Percentiles rank a stretch among this genome's conserved stretches.
phyloP scores from a whole-genome alignment of 805 yeast species.

The Starmerella bombicola region DNA sequence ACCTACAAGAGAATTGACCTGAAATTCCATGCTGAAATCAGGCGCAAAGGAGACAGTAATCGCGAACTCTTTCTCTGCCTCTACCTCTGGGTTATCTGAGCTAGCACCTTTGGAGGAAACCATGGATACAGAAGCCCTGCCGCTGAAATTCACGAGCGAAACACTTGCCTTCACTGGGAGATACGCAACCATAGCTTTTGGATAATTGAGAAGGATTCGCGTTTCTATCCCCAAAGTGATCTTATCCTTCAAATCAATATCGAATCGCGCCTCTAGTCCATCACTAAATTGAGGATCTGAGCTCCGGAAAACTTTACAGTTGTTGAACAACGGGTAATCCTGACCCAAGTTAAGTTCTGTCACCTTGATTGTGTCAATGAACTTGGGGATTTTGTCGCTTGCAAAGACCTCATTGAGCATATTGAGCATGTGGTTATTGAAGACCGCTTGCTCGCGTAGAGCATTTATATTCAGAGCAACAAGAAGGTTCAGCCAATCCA shows the following conservation, averaged over 20 bases:
- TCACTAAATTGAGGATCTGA: slow-evolving; percentile 20
- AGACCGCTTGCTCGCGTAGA: slow-evolving; percentile 75
- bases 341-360: slow-evolving; percentile 88
- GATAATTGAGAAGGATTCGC: slow-evolving; percentile 58
- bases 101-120: slow-evolving; percentile 16
- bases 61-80: slow-evolving; percentile 36
- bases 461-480: slow-evolving; percentile 85
- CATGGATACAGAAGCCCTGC: slow-evolving; percentile 66
- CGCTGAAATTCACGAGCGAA: slow-evolving; percentile 81
- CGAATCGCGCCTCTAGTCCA: slow-evolving; percentile 65
- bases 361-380: slow-evolving; percentile 60
- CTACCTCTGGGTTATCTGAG: background rate
- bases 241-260: slow-evolving; percentile 74
- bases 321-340: slow-evolving; percentile 89
- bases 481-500: slow-evolving; percentile 94
- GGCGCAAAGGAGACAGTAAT: slow-evolving; percentile 84
- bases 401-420: slow-evolving; percentile 56
- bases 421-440: slow-evolving; percentile 71
- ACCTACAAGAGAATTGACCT: slow-evolving; percentile 80
- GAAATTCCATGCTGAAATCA: slow-evolving; percentile 79
- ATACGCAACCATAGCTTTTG: slow-evolving; percentile 70
- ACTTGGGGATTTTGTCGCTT: slow-evolving; percentile 60
- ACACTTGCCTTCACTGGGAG: slow-evolving; percentile 77
- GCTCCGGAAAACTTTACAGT: slow-evolving; percentile 54
- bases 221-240: slow-evolving; percentile 73